Base-by-base conservation (phyloP, 192 early-diverging fungal species). In the Haplosporangium gracile region DNA sequence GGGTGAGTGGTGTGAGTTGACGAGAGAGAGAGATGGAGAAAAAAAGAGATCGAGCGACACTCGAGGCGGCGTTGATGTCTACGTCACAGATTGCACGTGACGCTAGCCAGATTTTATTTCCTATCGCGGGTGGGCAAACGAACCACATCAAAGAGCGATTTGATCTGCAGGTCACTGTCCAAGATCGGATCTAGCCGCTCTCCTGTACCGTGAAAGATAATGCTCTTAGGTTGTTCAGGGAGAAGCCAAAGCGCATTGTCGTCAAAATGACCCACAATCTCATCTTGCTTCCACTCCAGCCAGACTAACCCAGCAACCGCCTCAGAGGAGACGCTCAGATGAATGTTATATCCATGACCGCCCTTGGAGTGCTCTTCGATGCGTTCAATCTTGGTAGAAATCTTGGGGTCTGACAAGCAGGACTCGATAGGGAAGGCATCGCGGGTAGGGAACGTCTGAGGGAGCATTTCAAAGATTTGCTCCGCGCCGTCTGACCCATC, bases 171-270 rank as follows among this genome's bases (percentile, higher is more conserved):
- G 42, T 73, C 34, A 29, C 18, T 39, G 4, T 36, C 26, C 60
- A 68, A 42, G 20, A 57, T 18, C 16, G 71, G 4, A 8, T 29
- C 29, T 22, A 36, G 34, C 6, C 49, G 34, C 16, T 9, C 26
- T 29, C 53, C 70, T n/a, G 16, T 40, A 7, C 83, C 74, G 34
- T 76, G 43, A 47, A 74, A 85, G 4, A 69, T 1, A 43, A 80
- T 22, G 13, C 22, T 22, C 22, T 45, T 57, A 8, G 78, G n/a
- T 5, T 77, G 70, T 15, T 34, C 22, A 7, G 74, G 74, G 4
- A 85, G 60, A 1, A 85, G 55, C 78, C 83, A 85, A 47, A 85
- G 69, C 16, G 60, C 78, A 29, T 85, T 85, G 43, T 85, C 78
- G 16, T 47, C 43, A 60, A 85, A 85, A 24, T 79, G 70, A 10